Base-by-base conservation (phyloP, 805 yeast species). In the Pichia gijzeniarum region DNA sequence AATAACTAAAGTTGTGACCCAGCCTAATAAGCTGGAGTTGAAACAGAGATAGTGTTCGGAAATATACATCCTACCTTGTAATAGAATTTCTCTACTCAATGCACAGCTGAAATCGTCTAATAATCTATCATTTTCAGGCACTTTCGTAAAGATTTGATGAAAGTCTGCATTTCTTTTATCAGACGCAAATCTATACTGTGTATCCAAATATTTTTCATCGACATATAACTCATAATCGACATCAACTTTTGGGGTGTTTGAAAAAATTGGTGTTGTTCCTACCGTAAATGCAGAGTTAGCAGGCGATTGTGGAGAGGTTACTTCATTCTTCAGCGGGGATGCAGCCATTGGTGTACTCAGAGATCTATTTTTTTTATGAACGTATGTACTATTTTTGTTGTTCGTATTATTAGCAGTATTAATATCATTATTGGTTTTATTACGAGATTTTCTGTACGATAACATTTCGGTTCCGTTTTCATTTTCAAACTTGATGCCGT, bases 21-120 rank as follows among this genome's bases (percentile, higher is more conserved):
- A 90, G 1, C 96, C 96, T 38, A 91, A 67, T 34, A 93, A 70
- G 53, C 83, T 84, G 7, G 96, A 84, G 59, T 88, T 82, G 71
- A 93, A 93, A 59, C 96, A 87, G 4, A 91, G 59, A 56, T 82
- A 79, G 43, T 76, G 74, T 52, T 86, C 90, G 17, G 95, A 77
- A 8, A 93, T 73, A 59, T 86, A 93, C 22, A 93, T 56, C 41
- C 95, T 71, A 3, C 99, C 99, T 58, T 93, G 97, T 9, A 88
- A 66, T 28, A 91, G 69, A 40, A 89, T 86, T 52, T 91, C 98
- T 49, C 88, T 71, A 52, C 90, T 83, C 44, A 91, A 66, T 0
- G 97, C 96, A 69, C 98, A 93, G 22, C 87, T 78, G 56, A 84
- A 90, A 55, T 89, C 97, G 57, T 88, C 96, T 31, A 91, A 61